Conservation (phyloP, 176 grass and related monocot species). For the Tillandsia leiboldiana region DNA sequence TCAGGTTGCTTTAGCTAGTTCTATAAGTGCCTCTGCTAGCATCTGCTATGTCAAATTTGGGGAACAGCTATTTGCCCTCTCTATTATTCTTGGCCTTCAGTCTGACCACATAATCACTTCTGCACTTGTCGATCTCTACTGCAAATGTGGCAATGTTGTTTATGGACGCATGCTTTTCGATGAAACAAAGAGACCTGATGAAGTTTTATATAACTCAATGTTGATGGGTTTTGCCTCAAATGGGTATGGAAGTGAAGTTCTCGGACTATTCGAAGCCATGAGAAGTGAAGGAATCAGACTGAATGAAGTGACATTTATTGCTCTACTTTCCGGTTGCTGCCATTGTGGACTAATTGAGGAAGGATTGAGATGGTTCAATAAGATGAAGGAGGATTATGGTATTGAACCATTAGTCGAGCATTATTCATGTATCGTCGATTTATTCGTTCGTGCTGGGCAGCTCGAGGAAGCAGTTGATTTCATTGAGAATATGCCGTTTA, state of each 20-base stretch:
- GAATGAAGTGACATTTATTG: constrained; percentile 48
- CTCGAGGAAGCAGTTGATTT: constrained; percentile 63
- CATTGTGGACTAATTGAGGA: constrained; percentile 51
- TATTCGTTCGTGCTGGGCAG: constrained; percentile 50
- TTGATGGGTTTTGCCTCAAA: constrained; percentile 66
- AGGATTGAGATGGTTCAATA: constrained; percentile 55
- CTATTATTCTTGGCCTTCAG: constrained; percentile 33
- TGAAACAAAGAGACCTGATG: constrained; percentile 19
- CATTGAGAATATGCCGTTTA: constrained; percentile 64
- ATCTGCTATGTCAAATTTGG: constrained; percentile 55
- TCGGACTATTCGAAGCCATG: constrained; percentile 40
- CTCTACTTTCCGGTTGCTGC: constrained; percentile 60
- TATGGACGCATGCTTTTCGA: constrained; percentile 40
- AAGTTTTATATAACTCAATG: constrained; percentile 68
- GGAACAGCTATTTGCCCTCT: constrained; percentile 48
- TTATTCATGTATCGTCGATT: constrained; percentile 46
- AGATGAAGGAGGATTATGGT: constrained; percentile 41
- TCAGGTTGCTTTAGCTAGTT: constrained; percentile 55
- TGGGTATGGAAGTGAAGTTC: constrained; percentile 48
- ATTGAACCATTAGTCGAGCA: constrained; percentile 49
- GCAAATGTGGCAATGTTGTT: constrained; percentile 51
- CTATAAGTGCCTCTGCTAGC: constrained; percentile 52
- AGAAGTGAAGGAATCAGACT: constrained; percentile 28
- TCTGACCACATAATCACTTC: constrained; percentile 33
- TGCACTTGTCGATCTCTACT: constrained; percentile 63